These are phyloP conservation scores for Sphaceloma murrayae DNA, from an alignment of 2,329 filamentous ascomycete genomes.

Conservation along the genomic window DNA sequence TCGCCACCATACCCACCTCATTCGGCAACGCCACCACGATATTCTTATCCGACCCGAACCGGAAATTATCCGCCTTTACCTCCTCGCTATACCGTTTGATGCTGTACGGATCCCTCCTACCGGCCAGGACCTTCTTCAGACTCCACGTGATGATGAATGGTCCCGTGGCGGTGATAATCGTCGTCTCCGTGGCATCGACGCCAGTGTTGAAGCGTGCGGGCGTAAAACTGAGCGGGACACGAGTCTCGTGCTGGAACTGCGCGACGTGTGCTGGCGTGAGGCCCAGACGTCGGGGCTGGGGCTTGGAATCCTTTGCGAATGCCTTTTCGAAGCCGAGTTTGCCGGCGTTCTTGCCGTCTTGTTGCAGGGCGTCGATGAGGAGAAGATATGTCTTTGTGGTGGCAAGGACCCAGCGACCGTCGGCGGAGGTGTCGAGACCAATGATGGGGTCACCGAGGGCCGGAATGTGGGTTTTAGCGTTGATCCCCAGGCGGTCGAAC, in stretches of 20 bases:
- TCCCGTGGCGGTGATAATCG: conserved; percentile 91
- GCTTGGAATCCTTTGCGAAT: conserved; percentile 87
- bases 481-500: conserved; percentile 92
- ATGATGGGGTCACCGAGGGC: conserved; percentile 91
- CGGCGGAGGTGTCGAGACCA: conserved; percentile 87
- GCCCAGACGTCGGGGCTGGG: conserved; percentile 80
- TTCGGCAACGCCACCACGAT: conserved; percentile 95
- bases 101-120: conserved; percentile 77
- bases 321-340: conserved; percentile 95
- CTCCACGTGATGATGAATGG: conserved; percentile 97
- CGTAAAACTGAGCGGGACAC: conserved; percentile 76
- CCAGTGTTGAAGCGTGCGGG: conserved; percentile 90
- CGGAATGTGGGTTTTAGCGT: conserved; percentile 93
- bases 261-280: conserved; percentile 87
- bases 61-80: conserved; percentile 97
- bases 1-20: conserved; percentile 95
- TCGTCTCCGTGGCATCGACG: conserved; percentile 66
- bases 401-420: conserved; percentile 89
- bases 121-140: conserved; percentile 75
- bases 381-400: conserved; percentile 92
- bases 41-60: conserved; percentile 93
- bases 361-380: conserved; percentile 83
- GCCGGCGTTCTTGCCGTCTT: conserved; percentile 89
- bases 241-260: conserved; percentile 95
- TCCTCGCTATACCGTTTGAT: conserved; percentile 95